These are phyloP conservation scores for Filobasidium floriforme DNA, from an alignment of 768 basidiomycete species.

Conservation along the genomic window DNA sequence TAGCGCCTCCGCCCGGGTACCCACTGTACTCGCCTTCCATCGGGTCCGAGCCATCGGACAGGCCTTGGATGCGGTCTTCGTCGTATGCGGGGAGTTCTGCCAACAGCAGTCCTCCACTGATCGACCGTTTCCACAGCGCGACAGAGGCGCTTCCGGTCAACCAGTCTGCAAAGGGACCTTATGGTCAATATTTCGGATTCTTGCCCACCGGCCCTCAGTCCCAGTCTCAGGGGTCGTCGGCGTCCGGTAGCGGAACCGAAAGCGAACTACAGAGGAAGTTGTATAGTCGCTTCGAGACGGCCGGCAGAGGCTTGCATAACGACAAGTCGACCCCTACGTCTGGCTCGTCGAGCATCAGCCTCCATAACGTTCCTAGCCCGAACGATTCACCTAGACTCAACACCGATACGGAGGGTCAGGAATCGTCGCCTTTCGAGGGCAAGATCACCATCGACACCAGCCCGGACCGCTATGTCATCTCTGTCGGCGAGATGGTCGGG, in stretches of 20 bases:
- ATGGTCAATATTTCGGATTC: not conserved
- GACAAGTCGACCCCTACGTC: not conserved
- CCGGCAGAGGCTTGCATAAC: not conserved
- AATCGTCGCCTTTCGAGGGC: conserved; percentile 17
- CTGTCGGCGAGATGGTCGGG: conserved; percentile 21
- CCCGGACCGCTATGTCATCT: conserved; percentile 16
- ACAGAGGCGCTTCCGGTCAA: not conserved
- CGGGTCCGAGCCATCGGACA: not conserved
- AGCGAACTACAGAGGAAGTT: not conserved
- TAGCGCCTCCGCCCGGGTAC: conserved; percentile 13
- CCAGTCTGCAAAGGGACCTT: not conserved
- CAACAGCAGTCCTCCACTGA: not conserved
- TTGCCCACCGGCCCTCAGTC: not conserved
- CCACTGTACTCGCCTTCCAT: conserved; percentile 1
- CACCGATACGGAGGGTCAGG: not conserved
- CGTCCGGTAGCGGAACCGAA: not conserved
- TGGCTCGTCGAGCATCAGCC: not conserved
- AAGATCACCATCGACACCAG: conserved; percentile 18
- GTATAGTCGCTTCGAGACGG: not conserved
- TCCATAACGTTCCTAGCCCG: not conserved
- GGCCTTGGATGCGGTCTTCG: not conserved
- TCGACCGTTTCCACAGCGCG: not conserved
- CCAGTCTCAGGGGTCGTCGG: not conserved
- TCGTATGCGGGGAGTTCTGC: conserved; percentile 1
- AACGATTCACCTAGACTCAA: not conserved